Conservation (phyloP, 225 moss, liverwort and hornwort genomes). For the Climacium dendroides region DNA sequence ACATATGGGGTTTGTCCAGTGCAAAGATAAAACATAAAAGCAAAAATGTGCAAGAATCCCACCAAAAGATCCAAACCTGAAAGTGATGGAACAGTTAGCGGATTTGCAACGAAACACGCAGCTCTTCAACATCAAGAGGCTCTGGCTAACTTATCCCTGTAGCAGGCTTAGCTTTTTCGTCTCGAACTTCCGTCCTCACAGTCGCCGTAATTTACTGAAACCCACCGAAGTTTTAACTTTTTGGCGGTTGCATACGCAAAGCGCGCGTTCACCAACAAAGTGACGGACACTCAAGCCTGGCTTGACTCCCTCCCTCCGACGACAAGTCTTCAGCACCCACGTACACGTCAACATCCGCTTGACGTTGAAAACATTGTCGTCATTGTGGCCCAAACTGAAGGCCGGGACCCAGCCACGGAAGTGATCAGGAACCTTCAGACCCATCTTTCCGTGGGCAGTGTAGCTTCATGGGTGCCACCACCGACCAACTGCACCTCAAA, state of each 20-base stretch:
- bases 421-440: not conserved
- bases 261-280: not conserved
- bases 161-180: not conserved
- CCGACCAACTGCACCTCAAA: not conserved
- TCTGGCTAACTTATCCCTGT: not conserved
- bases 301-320: not conserved
- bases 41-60: not conserved
- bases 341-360: not conserved
- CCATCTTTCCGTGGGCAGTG: not conserved
- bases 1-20: not conserved
- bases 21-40: not conserved
- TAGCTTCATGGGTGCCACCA: not conserved
- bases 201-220: not conserved
- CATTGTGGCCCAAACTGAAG: too few species aligned
- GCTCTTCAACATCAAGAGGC: not conserved
- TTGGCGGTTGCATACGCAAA: too few species aligned
- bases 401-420: not conserved
- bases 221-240: not conserved
- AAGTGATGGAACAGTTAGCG: not conserved
- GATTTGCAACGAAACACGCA: not conserved
- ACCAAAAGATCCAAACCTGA: not conserved
- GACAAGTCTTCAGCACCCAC: not conserved
- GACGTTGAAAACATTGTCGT: not conserved
- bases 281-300: not conserved
- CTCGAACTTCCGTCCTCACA: too few species aligned